Percentiles rank a stretch among this genome's conserved stretches.
phyloP scores from a whole-genome alignment of 352 stramenopile genomes.

The Globisporangium nodosum region DNA sequence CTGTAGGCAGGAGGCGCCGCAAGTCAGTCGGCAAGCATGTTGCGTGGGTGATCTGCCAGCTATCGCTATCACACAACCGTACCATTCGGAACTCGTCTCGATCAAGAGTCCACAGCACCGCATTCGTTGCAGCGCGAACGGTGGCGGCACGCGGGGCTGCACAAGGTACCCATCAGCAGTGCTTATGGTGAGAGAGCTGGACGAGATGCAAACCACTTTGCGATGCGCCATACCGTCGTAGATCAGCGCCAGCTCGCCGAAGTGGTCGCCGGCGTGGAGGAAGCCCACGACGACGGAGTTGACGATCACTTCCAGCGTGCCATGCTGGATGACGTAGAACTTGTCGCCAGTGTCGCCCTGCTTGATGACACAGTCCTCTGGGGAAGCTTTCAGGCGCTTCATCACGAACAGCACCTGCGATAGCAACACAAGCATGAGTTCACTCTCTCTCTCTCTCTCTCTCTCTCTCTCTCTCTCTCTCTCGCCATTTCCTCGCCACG shows the following conservation, averaged over 20 bases:
- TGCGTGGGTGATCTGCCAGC: neutral
- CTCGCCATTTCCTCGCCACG: neutral
- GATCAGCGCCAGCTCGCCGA: constrained; percentile 90
- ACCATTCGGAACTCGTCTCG: constrained; percentile 84
- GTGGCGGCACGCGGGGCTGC: constrained; percentile 86
- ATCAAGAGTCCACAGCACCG: constrained; percentile 87
- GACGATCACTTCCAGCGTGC: constrained; percentile 66
- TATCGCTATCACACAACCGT: neutral
- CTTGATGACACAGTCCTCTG: constrained; percentile 88
- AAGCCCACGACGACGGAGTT: constrained; percentile 51
- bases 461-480: too few relatives aligned
- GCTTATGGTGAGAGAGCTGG: neutral
- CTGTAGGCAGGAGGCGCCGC: constrained; percentile 12
- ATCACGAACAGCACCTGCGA: constrained; percentile 76
- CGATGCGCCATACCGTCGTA: constrained; percentile 43
- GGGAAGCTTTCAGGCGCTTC: constrained; percentile 45
- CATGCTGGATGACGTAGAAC: constrained; percentile 87
- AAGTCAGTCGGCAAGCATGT: neutral
- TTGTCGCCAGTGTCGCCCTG: constrained; percentile 90
- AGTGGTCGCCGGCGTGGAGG: constrained; percentile 60
- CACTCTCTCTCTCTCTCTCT: too few relatives aligned
- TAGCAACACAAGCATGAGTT: too few relatives aligned
- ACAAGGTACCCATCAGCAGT: neutral
- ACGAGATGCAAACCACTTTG: neutral
- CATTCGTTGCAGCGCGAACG: constrained; percentile 86